Evolutionary conservation across 352 stramenopile genomes (phyloP).

Genomic region (Paralagenidium karlingii): DNA sequence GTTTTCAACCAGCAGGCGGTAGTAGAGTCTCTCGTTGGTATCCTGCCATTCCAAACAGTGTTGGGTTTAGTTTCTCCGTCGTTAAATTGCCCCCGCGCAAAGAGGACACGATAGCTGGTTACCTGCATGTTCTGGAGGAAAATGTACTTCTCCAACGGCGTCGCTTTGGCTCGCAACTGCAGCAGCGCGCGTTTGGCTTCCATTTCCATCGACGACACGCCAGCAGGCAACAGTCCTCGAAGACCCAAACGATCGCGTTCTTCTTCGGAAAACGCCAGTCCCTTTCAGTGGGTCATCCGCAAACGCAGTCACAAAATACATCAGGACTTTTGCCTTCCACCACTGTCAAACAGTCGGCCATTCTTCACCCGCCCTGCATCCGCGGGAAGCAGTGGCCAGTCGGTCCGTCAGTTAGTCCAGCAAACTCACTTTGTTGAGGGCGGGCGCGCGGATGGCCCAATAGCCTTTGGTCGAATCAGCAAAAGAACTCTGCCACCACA

Average conservation of each 20-base stretch:
- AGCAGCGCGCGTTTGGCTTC: slow-evolving; percentile 84
- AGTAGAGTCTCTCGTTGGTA: slow-evolving; percentile 86
- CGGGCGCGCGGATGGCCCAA: slow-evolving; percentile 71
- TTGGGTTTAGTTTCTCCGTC: too few relatives aligned
- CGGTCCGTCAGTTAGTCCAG: background rate
- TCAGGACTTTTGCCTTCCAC: too few relatives aligned
- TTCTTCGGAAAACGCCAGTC: slow-evolving; percentile 84
- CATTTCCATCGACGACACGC: slow-evolving; percentile 67
- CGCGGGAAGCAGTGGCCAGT: background rate
- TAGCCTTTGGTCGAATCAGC: slow-evolving; percentile 31
- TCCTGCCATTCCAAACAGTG: slow-evolving; percentile 21
- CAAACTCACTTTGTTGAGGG: slow-evolving; percentile 76
- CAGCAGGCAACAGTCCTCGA: slow-evolving; percentile 84
- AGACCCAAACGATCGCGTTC: slow-evolving; percentile 84
- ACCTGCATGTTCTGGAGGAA: slow-evolving; percentile 84
- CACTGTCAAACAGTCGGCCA: too few relatives aligned
- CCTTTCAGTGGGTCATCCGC: too few relatives aligned
- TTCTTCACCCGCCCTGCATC: too few relatives aligned
- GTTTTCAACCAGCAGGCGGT: slow-evolving; percentile 82
- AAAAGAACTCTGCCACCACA: slow-evolving; percentile 2
- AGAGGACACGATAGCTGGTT: background rate
- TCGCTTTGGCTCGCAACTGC: slow-evolving; percentile 72
- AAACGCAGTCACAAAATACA: too few relatives aligned
- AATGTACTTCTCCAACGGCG: slow-evolving; percentile 89
- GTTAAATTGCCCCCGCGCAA: too few relatives aligned